Conservation (phyloP, 768 basidiomycete genomes). For the Boletus huronensis region DNA sequence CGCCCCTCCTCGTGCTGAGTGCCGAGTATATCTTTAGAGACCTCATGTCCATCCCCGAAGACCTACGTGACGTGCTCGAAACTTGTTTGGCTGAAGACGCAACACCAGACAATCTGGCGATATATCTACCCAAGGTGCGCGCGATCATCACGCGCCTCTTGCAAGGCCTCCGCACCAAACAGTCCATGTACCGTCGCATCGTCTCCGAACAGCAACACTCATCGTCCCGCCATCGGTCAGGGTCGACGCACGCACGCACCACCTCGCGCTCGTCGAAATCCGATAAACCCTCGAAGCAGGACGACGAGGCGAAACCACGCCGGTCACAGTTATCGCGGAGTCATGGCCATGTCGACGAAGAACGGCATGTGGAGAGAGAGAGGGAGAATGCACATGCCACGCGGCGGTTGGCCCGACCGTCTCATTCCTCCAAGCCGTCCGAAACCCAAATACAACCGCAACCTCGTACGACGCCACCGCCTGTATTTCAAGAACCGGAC, state of each 20-base stretch:
- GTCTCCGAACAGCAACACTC: constrained; percentile 55
- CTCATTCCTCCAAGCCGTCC: constrained; percentile 37
- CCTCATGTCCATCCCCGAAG: constrained; percentile 81
- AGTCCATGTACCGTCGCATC: constrained; percentile 79
- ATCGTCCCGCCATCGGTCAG: constrained; percentile 40
- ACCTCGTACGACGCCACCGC: constrained; percentile 27
- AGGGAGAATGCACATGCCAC: constrained; percentile 34
- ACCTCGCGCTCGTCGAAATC: constrained; percentile 58
- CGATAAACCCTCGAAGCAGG: constrained; percentile 37
- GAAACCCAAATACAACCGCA: constrained; percentile 31
- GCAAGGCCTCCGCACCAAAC: constrained; percentile 89
- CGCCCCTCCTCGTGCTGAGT: constrained; percentile 8
- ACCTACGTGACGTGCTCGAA: constrained; percentile 86
- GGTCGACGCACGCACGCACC: constrained; percentile 47
- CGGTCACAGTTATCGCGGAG: constrained; percentile 48
- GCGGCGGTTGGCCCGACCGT: constrained; percentile 42
- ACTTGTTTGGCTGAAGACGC: constrained; percentile 91
- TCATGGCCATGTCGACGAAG: constrained; percentile 33
- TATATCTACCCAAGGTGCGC: constrained; percentile 88
- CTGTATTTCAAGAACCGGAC: constrained; percentile 32
- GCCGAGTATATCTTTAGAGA: constrained; percentile 52
- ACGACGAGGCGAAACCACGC: constrained; percentile 42
- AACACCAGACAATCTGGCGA: constrained; percentile 75
- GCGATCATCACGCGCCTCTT: constrained; percentile 90
- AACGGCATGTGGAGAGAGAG: constrained; percentile 36